These are phyloP conservation scores for Talaromyces sp. DNA, from an alignment of 2,329 filamentous ascomycete species.

Conservation along the genomic window DNA sequence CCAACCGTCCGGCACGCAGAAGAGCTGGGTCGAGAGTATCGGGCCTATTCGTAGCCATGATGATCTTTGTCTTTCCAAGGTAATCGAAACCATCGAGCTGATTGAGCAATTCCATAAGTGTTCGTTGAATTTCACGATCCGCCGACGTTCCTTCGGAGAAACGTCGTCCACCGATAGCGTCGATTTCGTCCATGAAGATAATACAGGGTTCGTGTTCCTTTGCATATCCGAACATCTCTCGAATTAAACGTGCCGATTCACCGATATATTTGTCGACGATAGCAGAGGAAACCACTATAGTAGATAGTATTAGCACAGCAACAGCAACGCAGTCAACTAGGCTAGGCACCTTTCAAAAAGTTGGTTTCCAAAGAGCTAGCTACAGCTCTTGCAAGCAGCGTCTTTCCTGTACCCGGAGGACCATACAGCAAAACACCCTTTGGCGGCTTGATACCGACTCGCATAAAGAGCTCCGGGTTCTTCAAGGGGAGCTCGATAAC, in stretches of 20 bases:
- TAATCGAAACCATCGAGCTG: slow-evolving; percentile 99
- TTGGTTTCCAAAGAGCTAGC: slow-evolving; percentile 97
- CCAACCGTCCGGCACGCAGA: slow-evolving; percentile 70
- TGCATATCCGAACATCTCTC: slow-evolving; percentile 99
- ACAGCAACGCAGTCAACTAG: not conserved
- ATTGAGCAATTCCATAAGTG: slow-evolving; percentile 97
- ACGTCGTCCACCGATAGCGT: slow-evolving; percentile 92
- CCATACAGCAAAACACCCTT: slow-evolving; percentile 97
- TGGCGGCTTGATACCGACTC: slow-evolving; percentile 97
- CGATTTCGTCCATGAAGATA: slow-evolving; percentile 99
- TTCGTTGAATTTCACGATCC: slow-evolving; percentile 96
- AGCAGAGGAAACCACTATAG: slow-evolving; percentile 86
- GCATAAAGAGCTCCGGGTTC: slow-evolving; percentile 94
- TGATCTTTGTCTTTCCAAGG: slow-evolving; percentile 98
- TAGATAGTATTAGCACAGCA: slow-evolving; percentile 17
- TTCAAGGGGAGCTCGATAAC: slow-evolving; percentile 97
- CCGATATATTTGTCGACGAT: slow-evolving; percentile 99
- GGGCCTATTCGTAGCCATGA: slow-evolving; percentile 98
- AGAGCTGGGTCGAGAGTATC: slow-evolving; percentile 91
- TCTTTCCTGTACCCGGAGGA: slow-evolving; percentile 95
- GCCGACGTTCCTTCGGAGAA: slow-evolving; percentile 98
- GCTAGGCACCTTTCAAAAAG: slow-evolving; percentile 78
- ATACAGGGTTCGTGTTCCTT: slow-evolving; percentile 99
- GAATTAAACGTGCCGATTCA: slow-evolving; percentile 92
- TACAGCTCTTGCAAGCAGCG: slow-evolving; percentile 86